Evolutionary conservation across 768 basidiomycete genomes (phyloP), one percentile per base, ranked within the genome.

Genomic region (Tricholoma saponaceum): DNA sequence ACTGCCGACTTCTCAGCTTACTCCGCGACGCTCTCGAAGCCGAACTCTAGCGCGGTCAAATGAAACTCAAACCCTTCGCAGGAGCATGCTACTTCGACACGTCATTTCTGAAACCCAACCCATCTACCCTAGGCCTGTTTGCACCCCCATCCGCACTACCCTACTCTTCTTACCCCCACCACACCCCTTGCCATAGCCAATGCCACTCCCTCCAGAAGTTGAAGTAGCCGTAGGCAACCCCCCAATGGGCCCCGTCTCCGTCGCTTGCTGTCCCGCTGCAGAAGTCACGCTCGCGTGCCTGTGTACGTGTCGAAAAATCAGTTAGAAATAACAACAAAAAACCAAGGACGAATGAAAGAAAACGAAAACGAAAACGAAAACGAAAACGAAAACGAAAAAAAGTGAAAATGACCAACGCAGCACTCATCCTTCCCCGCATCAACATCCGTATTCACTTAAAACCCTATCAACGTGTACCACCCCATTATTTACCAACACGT

Each of bases 401-500:
- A 33, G 14, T 20, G 33, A 13, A 33, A 33, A 33, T 43, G 22
- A 75, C 83, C 66, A 66, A 86, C 84, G 83, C 84, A 56, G 79
- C 76, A 47, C 33, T 69, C 74, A 5, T 85, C 86, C 0, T 76
- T 78, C 4, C 62, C 60, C 8, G 73, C 46, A 64, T 86, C 69
- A 2, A 58, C 62, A 6, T 75, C 66, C 3, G 74, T 71, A 66
- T 83, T 77, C 14, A 82, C 41, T n/a, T 30, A 89, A 74, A 9
- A 85, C 82, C 16, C 70, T 62, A 61, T 86, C 74, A 41, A 86
- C 67, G 66, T 91, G 87, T 8, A 87, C 67, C 41, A 90, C 90
- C 47, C 89, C 89, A 60, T 91, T 90, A 16, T 76, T 66, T 23
- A 82, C 67, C 61, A 90, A 71, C 5, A 87, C 75, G 66, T 91